A percentile compares a stretch with the other conserved stretches of the same genome.
Evolutionary conservation across 768 basidiomycete species (phyloP).

Genomic region (Naematelia aurantialba): DNA sequence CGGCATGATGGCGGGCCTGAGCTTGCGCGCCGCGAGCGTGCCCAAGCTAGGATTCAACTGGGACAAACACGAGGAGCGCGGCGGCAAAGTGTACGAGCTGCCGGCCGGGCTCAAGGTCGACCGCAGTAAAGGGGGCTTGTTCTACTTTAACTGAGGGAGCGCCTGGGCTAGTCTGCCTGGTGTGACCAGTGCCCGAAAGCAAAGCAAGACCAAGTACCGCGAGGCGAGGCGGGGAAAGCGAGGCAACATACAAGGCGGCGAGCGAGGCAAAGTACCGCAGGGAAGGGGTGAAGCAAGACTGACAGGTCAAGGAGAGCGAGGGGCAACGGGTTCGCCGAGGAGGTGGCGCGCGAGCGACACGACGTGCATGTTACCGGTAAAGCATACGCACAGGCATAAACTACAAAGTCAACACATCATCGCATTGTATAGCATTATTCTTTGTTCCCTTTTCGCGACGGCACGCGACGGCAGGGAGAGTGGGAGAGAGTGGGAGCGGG

Average conservation of each 20-base stretch:
- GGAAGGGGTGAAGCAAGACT: not conserved
- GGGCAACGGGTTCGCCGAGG: not conserved
- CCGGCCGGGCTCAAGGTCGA: conserved; percentile 33
- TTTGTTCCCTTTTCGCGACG: not conserved
- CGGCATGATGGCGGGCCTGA: not conserved
- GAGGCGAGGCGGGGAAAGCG: too few species aligned
- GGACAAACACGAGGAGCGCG: conserved; percentile 33
- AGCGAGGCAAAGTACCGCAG: too few species aligned
- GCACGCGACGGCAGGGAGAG: too few species aligned
- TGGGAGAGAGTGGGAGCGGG: too few species aligned
- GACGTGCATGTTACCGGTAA: not conserved
- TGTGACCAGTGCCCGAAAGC: too few species aligned
- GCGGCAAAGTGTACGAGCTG: conserved; percentile 38
- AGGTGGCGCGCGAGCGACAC: not conserved
- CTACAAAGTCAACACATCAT: not conserved
- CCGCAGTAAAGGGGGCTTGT: conserved; percentile 33
- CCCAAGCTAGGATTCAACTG: conserved; percentile 33
- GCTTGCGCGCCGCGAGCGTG: conserved; percentile 2
- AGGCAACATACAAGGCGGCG: too few species aligned
- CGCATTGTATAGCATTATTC: not conserved
- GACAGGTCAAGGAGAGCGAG: not conserved
- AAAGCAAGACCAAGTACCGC: too few species aligned
- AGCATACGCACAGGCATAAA: not conserved
- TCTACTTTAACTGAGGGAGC: conserved; percentile 34
- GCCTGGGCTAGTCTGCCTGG: too few species aligned